Percentiles rank a stretch among this genome's conserved stretches.
Conservation (phyloP, 106 monocot species). For the Posidonia australis region DNA sequence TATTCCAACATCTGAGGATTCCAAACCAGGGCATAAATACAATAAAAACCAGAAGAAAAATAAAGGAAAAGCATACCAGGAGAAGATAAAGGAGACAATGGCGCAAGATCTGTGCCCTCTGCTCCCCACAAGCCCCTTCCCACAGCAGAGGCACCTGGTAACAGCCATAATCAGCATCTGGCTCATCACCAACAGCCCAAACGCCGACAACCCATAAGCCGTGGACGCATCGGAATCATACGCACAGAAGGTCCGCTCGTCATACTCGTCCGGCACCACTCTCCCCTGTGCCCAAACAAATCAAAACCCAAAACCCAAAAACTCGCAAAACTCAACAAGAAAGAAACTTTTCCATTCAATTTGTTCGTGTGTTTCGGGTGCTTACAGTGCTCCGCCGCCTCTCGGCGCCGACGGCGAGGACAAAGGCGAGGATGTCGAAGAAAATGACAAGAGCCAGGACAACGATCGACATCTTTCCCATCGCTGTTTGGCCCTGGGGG, state of each 20-base stretch:
- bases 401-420: conserved; percentile 90
- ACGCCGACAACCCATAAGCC: conserved; percentile 77
- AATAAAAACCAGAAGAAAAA: not conserved
- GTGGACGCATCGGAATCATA: conserved; percentile 89
- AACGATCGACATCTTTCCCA: conserved; percentile 37
- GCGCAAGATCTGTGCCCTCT: conserved; percentile 32
- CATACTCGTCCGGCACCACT: conserved; percentile 90
- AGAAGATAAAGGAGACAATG: conserved; percentile 41
- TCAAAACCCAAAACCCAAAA: not conserved
- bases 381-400: conserved; percentile 67
- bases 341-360: not conserved
- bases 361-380: not conserved
- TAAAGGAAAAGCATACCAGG: conserved; percentile 40
- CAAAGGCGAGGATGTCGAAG: conserved; percentile 78
- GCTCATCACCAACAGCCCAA: conserved; percentile 50
- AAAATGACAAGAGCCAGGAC: conserved; percentile 32
- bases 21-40: not conserved
- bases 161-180: conserved; percentile 36
- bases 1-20: not conserved
- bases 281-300: conserved; percentile 39
- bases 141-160: conserved; percentile 70
- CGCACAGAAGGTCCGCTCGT: conserved; percentile 64
- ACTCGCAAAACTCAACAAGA: not conserved
- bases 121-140: conserved; percentile 15
- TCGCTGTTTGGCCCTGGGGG: not conserved